Evolutionary conservation across 1,284 basidiomycete species (phyloP), one percentile per base, ranked within the genome.

Genomic region (Gomphus bonarii): DNA sequence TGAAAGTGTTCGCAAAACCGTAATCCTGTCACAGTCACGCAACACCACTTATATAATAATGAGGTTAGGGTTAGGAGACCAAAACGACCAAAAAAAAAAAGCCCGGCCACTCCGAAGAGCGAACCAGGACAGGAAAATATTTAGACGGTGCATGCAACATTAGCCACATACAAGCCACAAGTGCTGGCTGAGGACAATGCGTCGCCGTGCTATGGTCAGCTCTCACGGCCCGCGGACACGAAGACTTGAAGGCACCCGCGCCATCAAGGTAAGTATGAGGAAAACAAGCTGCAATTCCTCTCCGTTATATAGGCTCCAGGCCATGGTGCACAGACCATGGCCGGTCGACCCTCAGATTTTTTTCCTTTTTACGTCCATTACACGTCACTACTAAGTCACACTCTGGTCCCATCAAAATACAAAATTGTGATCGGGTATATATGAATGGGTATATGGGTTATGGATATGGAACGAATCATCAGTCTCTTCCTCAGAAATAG

Each of bases 91-190:
- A n/a, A 63, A 60, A 64, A 65, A 64, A 62, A 61, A 43, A 59
- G 65, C 66, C 66, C 62, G 61, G 65, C 65, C 66, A 65, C 66
- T 66, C 66, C 64, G 66, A 68, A 64, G 78, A 77, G 76, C 74
- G 66, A 72, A 75, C 73, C 72, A 71, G 76, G 74, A 79, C 79
- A 72, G 80, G 79, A 72, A 82, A 82, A 83, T 82, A 82, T 82
- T 82, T 63, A 71, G 80, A 82, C 78, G 73, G 73, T 81, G 78
- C 79, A 81, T 78, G 75, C 75, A 71, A 78, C 79, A 71, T 52
- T 31, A 76, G 79, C 76, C 76, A 69, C 78, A 80, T 78, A 80
- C 80, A 81, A 81, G 70, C 76, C 74, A 68, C 70, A 69, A 69
- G 69, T 61, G 68, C 70, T 69, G 75, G 70, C 73, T 78, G 74